phyloP scores from a whole-genome alignment of 2,329 filamentous ascomycete genomes.

The Venturia pyrina region DNA sequence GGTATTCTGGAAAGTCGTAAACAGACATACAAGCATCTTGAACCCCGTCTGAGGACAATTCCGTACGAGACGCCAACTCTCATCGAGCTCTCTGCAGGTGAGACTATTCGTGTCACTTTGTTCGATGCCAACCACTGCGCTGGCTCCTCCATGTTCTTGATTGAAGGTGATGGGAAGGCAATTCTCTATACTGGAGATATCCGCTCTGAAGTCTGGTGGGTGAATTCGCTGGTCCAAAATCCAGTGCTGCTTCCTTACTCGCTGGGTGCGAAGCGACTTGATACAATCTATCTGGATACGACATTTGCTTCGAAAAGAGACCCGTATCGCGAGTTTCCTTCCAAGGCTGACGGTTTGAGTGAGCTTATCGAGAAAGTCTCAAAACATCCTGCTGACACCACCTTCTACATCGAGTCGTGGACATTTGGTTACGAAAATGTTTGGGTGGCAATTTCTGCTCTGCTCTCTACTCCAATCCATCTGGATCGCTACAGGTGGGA shows the following conservation, averaged over 20 bases:
- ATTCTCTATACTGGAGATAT: constrained; percentile 86
- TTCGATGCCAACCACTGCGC: constrained; percentile 89
- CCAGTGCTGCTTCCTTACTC: constrained; percentile 69
- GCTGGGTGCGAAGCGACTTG: constrained; percentile 38
- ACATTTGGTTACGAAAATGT: constrained; percentile 92
- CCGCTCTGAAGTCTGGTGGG: constrained; percentile 77
- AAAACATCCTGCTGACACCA: constrained; percentile 59
- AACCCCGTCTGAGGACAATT: constrained; percentile 64
- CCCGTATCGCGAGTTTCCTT: constrained; percentile 42
- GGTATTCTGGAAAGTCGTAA: constrained; percentile 66
- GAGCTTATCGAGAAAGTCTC: constrained; percentile 63
- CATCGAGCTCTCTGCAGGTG: constrained; percentile 62
- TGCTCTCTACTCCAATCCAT: constrained; percentile 63
- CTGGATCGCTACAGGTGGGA: constrained; percentile 70
- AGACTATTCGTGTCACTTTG: constrained; percentile 67
- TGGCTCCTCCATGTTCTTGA: constrained; percentile 85
- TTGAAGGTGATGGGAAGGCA: constrained; percentile 69
- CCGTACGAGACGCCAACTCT: constrained; percentile 70
- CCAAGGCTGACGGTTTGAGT: constrained; percentile 63
- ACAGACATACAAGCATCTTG: constrained; percentile 68
- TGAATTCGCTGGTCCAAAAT: constrained; percentile 60
- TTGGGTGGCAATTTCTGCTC: constrained; percentile 69
- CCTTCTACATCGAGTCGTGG: constrained; percentile 82
- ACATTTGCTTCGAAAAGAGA: constrained; percentile 54
- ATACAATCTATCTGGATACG: constrained; percentile 83